Evolutionary conservation across 2,329 filamentous ascomycete species (phyloP).

Genomic region (Arthrinium puccinioides): DNA sequence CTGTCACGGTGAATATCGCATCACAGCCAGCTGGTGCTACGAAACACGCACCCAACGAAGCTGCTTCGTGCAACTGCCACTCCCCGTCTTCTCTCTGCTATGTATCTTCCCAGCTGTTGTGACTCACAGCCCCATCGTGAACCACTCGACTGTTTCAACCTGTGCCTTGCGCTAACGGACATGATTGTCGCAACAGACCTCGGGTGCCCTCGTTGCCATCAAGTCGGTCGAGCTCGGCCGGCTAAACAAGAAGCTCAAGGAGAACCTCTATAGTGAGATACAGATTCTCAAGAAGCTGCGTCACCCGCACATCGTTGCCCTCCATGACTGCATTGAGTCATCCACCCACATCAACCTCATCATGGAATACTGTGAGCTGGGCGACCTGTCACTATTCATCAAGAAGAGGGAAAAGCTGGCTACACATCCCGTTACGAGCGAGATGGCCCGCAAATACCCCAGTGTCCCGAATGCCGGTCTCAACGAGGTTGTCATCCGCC

Average conservation of each 20-base stretch:
- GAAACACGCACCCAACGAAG: conserved; percentile 4
- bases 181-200: conserved; percentile 46
- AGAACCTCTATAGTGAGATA: conserved; percentile 93
- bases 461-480: conserved; percentile 77
- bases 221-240: conserved; percentile 91
- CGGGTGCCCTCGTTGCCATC: conserved; percentile 80
- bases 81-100: no score
- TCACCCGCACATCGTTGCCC: conserved; percentile 92
- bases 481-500: conserved; percentile 91
- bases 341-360: conserved; percentile 86
- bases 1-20: conserved; percentile 5
- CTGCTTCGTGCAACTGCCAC: background rate
- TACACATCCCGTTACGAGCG: conserved; percentile 72
- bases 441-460: conserved; percentile 92
- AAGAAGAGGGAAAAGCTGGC: conserved; percentile 81
- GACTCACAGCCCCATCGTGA: no score
- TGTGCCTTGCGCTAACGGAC: conserved; percentile 1
- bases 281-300: conserved; percentile 88
- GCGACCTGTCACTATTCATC: conserved; percentile 91
- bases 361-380: conserved; percentile 97
- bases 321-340: conserved; percentile 90
- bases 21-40: no score
- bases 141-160: no score
- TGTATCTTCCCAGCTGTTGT: no score
- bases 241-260: conserved; percentile 91